Base-by-base conservation (phyloP, 352 stramenopile genomes). In the Globisporangium irregulare region DNA sequence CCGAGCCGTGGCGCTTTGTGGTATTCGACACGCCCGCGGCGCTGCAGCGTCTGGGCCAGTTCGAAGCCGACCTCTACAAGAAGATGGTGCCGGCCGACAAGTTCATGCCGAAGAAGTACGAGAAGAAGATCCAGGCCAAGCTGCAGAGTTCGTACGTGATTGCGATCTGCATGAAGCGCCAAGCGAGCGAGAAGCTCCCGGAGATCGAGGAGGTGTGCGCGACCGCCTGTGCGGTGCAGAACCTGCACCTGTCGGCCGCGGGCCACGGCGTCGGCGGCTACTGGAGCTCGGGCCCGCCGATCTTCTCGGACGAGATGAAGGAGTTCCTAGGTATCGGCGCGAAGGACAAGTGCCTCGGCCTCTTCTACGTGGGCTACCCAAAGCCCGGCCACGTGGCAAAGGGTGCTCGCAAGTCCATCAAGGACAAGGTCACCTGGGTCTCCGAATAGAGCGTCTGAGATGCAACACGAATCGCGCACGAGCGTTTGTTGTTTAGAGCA, bases 91-190 rank as follows among this genome's bases (percentile, higher is more conserved):
- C 87, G 0, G 76, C 72, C 0, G 76, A 90, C 58, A 89, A 90
- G 64, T 93, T 93, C 64, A 66, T 93, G 32, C 70, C 88, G 64
- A 84, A 79, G 54, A 93, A 94, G 67, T 89, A 90, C 67, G 76
- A 91, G 64, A 94, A 93, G 74, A 90, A 91, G 62, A 66, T 92
- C 55, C 71, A 82, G 54, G 89, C 82, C 67, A 94, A 91, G 74
- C 76, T 73, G 24, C 64, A 75, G 41, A 83, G 85, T 27, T 93
- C 84, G 60, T 81, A 91, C 71, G 86, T 93, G 25, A 88, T 95
- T 63, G 86, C 88, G 61, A 93, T 95, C 66, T 91, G 83, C 76
- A 90, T 95, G 80, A 91, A 95, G 80, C 88, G 88, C 66, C 88
- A 95, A 67, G 78, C 86, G 62, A 93, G 83, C 73, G 82, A 91